Evolutionary conservation across 1,139 yeast species (phyloP).

Genomic region (Kodamaea fungicola): DNA sequence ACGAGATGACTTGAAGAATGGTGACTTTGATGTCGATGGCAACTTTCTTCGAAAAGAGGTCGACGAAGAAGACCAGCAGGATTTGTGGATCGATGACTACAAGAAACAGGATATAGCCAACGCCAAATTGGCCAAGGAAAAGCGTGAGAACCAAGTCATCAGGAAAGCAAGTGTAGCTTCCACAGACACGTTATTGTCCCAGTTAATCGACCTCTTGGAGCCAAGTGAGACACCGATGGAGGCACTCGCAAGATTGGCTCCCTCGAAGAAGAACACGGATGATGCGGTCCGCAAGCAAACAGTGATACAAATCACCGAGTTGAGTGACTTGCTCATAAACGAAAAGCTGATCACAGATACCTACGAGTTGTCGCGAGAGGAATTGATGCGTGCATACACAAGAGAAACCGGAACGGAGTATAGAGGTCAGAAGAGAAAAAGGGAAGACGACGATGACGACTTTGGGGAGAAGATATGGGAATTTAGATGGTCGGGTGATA

Average conservation of each 20-base stretch:
- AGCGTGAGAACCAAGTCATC: constrained; percentile 16
- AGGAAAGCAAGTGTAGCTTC: constrained; percentile 12
- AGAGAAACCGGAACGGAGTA: constrained; percentile 47
- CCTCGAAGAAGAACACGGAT: constrained; percentile 22
- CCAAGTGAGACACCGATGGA: constrained; percentile 68
- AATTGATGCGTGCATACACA: constrained; percentile 51
- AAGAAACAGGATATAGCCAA: constrained; percentile 43
- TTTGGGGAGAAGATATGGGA: constrained; percentile 51
- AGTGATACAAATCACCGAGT: constrained; percentile 46
- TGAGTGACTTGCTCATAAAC: constrained; percentile 42
- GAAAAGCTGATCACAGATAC: constrained; percentile 39
- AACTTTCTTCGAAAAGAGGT: constrained; percentile 47
- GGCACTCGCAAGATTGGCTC: constrained; percentile 47
- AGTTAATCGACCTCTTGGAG: constrained; percentile 43
- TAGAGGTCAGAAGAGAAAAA: constrained; percentile 21
- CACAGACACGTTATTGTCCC: constrained; percentile 25
- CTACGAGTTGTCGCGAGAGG: constrained; percentile 59
- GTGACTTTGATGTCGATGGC: constrained; percentile 61
- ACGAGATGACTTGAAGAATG: constrained; percentile 54
- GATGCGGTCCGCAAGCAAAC: constrained; percentile 16
- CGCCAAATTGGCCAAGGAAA: constrained; percentile 43
- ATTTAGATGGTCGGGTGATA: constrained; percentile 54
- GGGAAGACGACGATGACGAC: constrained; percentile 44
- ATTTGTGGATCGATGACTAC: constrained; percentile 47
- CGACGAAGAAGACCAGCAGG: constrained; percentile 32